phyloP scores from a whole-genome alignment of 2,329 filamentous ascomycete genomes.

The Hyphodiscus sp. region DNA sequence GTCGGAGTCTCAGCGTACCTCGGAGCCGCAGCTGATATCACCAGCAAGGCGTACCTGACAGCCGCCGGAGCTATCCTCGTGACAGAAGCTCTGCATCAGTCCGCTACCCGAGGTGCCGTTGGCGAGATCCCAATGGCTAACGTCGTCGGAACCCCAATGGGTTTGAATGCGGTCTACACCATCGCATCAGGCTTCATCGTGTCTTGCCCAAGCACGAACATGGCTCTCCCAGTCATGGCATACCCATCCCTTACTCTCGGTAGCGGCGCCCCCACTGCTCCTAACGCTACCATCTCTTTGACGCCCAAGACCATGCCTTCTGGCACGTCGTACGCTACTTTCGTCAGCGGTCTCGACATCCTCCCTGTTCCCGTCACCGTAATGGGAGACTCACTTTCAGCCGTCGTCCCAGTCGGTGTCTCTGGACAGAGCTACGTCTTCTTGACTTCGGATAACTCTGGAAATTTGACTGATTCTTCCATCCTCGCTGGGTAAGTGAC shows the following conservation, averaged over 20 bases:
- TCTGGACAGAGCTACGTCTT: conserved; percentile 37
- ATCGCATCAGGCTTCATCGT: conserved; percentile 57
- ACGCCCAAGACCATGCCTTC: conserved; percentile 19
- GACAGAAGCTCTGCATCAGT: conserved; percentile 59
- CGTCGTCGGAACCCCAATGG: conserved; percentile 53
- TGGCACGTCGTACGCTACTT: conserved; percentile 32
- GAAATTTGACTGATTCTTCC: conserved; percentile 31
- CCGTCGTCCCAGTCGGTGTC: conserved; percentile 27
- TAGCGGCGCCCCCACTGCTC: conserved; percentile 16
- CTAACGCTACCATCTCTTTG: conserved; percentile 22
- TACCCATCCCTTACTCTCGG: conserved; percentile 44
- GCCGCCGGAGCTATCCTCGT: conserved; percentile 59
- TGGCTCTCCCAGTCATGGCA: conserved; percentile 50
- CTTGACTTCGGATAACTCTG: conserved; percentile 33
- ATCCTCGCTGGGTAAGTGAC: conserved; percentile 30
- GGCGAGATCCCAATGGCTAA: conserved; percentile 48
- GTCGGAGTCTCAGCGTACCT: conserved; percentile 56
- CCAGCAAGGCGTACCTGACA: conserved; percentile 51
- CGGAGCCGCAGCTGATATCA: conserved; percentile 53
- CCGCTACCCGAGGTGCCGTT: conserved; percentile 48
- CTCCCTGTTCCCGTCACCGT: conserved; percentile 30
- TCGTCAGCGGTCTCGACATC: conserved; percentile 26
- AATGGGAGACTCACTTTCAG: conserved; percentile 21
- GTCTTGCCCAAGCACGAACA: conserved; percentile 48
- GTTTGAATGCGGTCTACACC: conserved; percentile 54